Evolutionary conservation across 257 asterid genomes (phyloP).

Genomic region (Solanum etuberosum): DNA sequence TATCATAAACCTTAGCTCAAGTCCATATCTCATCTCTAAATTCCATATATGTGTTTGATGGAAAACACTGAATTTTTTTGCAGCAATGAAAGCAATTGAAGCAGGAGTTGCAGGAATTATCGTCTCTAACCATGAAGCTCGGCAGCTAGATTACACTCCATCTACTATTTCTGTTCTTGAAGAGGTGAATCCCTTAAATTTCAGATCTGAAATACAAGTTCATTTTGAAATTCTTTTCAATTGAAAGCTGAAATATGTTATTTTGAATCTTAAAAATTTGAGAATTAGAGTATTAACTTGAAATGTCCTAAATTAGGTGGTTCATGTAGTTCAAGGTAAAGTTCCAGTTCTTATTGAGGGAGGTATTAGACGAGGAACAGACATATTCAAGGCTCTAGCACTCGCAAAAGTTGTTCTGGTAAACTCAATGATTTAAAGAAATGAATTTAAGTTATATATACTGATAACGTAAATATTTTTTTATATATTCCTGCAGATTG

Average conservation of each 20-base stretch:
- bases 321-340: conserved; percentile 40
- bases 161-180: conserved; percentile 50
- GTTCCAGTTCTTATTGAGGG: conserved; percentile 58
- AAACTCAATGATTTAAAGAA: background rate
- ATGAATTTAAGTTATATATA: background rate
- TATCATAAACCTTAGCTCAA: background rate
- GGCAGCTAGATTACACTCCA: conserved; percentile 45
- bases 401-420: conserved; percentile 57
- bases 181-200: conserved; percentile 21
- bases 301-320: conserved; percentile 11
- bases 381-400: conserved; percentile 61
- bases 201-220: background rate
- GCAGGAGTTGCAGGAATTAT: conserved; percentile 42
- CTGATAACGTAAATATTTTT: background rate
- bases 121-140: conserved; percentile 63
- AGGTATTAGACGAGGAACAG: conserved; percentile 59
- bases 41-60: background rate
- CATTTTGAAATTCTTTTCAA: background rate
- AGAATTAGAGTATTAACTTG: background rate
- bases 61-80: background rate
- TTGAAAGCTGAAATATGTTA: background rate
- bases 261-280: background rate
- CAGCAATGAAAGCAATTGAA: conserved; percentile 47
- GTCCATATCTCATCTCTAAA: background rate
- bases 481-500: conserved; percentile 21